Base-by-base conservation (phyloP, 2,329 filamentous ascomycete genomes). In the Ceratocystis alfenasii region DNA sequence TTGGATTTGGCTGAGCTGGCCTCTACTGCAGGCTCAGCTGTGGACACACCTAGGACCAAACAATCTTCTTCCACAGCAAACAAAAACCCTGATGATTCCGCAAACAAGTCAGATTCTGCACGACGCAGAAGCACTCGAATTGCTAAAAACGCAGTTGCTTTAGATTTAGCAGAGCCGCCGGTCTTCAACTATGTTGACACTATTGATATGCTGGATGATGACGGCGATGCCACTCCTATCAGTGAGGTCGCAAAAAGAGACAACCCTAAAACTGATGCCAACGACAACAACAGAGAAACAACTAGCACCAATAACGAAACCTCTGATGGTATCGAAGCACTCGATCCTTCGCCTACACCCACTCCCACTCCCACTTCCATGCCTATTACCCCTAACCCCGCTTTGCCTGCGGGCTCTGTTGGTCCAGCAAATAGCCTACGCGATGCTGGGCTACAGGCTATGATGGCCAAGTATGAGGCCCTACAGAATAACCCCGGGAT, bases 401-500 rank as follows among this genome's bases (percentile, higher is more conserved):
- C 25, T 59, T 15, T 59, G 55, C 55, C 28, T n/a, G 15, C 55
- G 3, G 55, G 30, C n/a, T 30, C 28, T 7, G 55, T n/a, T n/a
- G 25, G 28, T 30, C 55, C 55, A 8, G 55, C 55, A 8, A n/a
- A 28, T n/a, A 59, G 20, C 28, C 30, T 59, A 5, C 55, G 55
- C 55, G 55, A 59, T 25, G 55, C 55, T n/a, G 55, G 55, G 8
- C 30, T 59, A n/a, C 25, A 59, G 20, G 55, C 55, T n/a, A 30
- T 59, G 4, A 33, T 59, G 55, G 55, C 55, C 55, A 15, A 25
- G 17, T 36, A 28, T 12, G 28, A 28, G 4, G 55, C 55, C 28
- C 33, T 59, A 17, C 55, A 59, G 12, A 59, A 15, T 15, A 28
- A n/a, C 12, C 5, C 28, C 17, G 30, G 5, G 25, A n/a, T 1